These are phyloP conservation scores for Nadsonia commutata DNA, from an alignment of 1,139 yeast species.

Conservation along the genomic window DNA sequence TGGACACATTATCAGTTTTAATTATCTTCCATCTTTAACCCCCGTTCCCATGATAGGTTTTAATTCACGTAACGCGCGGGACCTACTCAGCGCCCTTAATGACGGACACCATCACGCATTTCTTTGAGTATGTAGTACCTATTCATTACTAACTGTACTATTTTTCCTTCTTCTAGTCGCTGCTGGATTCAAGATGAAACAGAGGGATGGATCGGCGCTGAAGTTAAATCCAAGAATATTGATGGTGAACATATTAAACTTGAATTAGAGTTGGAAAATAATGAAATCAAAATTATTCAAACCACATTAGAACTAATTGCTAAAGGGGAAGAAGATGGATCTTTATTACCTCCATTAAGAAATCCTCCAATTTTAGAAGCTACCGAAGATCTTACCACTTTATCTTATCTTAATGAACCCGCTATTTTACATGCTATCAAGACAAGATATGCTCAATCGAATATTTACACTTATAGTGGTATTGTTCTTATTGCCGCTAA, in stretches of 20 bases:
- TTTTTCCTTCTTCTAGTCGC: constrained; percentile 27
- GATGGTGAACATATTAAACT: constrained; percentile 39
- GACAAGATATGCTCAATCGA: constrained; percentile 74
- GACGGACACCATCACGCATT: too few relatives aligned
- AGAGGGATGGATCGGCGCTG: constrained; percentile 87
- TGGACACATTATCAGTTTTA: too few relatives aligned
- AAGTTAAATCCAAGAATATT: constrained; percentile 41
- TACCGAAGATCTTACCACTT: constrained; percentile 83
- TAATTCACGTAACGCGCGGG: too few relatives aligned
- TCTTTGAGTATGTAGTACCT: too few relatives aligned
- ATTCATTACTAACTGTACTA: constrained; percentile 8
- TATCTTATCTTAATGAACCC: constrained; percentile 90
- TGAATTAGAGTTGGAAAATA: constrained; percentile 49
- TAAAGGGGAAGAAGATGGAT: constrained; percentile 10
- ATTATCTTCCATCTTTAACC: too few relatives aligned
- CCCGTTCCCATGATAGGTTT: too few relatives aligned
- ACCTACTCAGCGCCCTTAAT: too few relatives aligned
- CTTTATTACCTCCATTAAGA: constrained; percentile 53
- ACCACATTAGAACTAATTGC: neutral
- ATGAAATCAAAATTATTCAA: constrained; percentile 28
- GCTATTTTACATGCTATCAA: constrained; percentile 85
- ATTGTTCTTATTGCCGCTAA: constrained; percentile 93
- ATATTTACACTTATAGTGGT: constrained; percentile 92
- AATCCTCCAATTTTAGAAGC: constrained; percentile 91
- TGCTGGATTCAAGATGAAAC: constrained; percentile 91